Evolutionary conservation across 345 rosid species (phyloP).

Genomic region (Moringa oleifera): DNA sequence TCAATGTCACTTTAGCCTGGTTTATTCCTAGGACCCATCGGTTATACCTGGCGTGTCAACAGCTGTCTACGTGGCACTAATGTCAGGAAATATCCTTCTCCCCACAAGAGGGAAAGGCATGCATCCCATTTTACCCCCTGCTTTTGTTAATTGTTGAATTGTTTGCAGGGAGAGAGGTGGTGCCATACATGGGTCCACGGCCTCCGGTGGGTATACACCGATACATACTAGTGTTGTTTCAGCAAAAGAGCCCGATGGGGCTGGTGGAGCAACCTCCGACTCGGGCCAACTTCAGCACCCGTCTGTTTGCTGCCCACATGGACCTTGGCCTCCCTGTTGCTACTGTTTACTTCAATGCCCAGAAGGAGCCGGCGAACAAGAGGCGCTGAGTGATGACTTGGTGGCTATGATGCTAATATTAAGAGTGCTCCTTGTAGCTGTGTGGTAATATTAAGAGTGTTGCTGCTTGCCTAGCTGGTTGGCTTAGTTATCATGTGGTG

Average conservation of each 20-base stretch:
- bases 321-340: conserved; percentile 80
- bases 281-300: conserved; percentile 71
- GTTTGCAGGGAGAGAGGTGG: conserved; percentile 59
- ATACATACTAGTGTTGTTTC: conserved; percentile 64
- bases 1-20: no score
- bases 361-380: conserved; percentile 68
- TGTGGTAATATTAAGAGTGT: no score
- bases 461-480: no score
- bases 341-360: conserved; percentile 78
- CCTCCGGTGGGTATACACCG: conserved; percentile 91
- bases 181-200: conserved; percentile 61
- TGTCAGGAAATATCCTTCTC: no score
- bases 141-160: neutral
- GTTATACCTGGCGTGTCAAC: no score
- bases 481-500: no score
- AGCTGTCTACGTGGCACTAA: no score
- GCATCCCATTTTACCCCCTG: no score
- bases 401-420: no score
- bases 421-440: neutral
- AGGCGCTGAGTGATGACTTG: conserved; percentile 31
- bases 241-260: conserved; percentile 53
- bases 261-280: conserved; percentile 47
- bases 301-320: conserved; percentile 50
- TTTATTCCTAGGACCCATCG: no score
- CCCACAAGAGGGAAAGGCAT: no score